Percentiles rank a stretch among this genome's conserved stretches.
These are phyloP conservation scores for Huntiella omanensis DNA, from an alignment of 2,329 filamentous ascomycete genomes.

Conservation along the genomic window DNA sequence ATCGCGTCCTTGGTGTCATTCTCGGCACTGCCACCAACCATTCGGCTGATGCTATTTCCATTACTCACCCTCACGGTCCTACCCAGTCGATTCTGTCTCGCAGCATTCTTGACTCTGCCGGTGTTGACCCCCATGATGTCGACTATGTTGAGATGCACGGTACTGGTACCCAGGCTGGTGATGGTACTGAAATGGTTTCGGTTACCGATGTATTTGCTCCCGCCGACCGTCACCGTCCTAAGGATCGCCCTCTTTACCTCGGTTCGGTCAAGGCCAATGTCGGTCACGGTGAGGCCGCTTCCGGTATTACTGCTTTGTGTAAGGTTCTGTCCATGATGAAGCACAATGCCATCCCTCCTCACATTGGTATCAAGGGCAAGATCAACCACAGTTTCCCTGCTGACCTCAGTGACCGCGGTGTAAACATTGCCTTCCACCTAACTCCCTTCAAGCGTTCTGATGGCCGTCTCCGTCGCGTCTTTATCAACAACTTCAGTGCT, in stretches of 20 bases:
- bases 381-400: constrained; percentile 42
- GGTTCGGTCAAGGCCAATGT: constrained; percentile 47
- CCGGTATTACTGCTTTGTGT: constrained; percentile 40
- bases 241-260: constrained; percentile 36
- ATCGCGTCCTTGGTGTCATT: constrained; percentile 60
- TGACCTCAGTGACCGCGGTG: constrained; percentile 36
- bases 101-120: constrained; percentile 50
- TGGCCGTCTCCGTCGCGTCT: constrained; percentile 27
- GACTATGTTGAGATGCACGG: constrained; percentile 82
- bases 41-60: constrained; percentile 62
- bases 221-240: constrained; percentile 25
- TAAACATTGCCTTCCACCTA: constrained; percentile 37
- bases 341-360: constrained; percentile 43
- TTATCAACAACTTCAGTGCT: constrained; percentile 53
- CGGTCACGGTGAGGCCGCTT: constrained; percentile 43
- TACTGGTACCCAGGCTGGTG: constrained; percentile 71
- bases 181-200: constrained; percentile 64
- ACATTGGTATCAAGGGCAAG: constrained; percentile 46
- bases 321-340: constrained; percentile 49
- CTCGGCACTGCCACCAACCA: constrained; percentile 62
- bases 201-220: constrained; percentile 40
- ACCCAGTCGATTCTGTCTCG: constrained; percentile 56
- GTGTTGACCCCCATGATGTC: constrained; percentile 57
- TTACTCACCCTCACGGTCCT: constrained; percentile 64
- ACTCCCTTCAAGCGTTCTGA: constrained; percentile 31